Percentiles rank a stretch among this genome's conserved stretches.
Evolutionary conservation across 2,329 filamentous ascomycete genomes (phyloP).

Genomic region (Rutstroemia sp.): DNA sequence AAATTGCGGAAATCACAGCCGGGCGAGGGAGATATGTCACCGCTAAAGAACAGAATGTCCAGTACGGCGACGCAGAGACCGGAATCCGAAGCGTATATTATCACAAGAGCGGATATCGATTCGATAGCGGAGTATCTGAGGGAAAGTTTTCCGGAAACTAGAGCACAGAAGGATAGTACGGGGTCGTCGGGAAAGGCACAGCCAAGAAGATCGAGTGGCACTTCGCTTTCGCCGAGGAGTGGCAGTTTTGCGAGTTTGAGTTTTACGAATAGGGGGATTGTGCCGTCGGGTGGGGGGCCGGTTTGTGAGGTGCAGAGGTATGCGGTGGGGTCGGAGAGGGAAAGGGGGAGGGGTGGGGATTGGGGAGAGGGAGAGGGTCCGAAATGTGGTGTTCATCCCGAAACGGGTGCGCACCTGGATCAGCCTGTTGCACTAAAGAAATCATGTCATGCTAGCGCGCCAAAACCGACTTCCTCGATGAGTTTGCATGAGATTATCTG

Average conservation of each 20-base stretch:
- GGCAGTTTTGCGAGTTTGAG: slow-evolving; percentile 4
- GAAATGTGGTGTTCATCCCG: too few relatives aligned
- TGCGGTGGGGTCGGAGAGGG: not conserved
- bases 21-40: not conserved
- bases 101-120: slow-evolving; percentile 22
- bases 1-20: not conserved
- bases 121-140: slow-evolving; percentile 16
- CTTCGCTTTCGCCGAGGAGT: not conserved
- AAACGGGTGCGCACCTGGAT: too few relatives aligned
- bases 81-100: slow-evolving; percentile 15
- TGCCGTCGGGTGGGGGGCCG: not conserved
- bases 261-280: slow-evolving; percentile 6
- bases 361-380: too few relatives aligned
- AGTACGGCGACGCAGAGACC: not conserved
- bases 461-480: slow-evolving; percentile 1
- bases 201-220: not conserved
- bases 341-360: not conserved
- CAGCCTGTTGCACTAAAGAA: too few relatives aligned
- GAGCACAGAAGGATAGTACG: not conserved
- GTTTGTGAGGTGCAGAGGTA: not conserved
- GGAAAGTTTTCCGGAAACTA: not conserved
- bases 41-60: not conserved
- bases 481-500: slow-evolving; percentile 24
- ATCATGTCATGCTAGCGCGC: not conserved
- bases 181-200: too few relatives aligned